A percentile compares a stretch with the other conserved stretches of the same genome.
phyloP scores from a whole-genome alignment of 2,329 filamentous ascomycete species.

The Aspergillus pseudonomiae region DNA sequence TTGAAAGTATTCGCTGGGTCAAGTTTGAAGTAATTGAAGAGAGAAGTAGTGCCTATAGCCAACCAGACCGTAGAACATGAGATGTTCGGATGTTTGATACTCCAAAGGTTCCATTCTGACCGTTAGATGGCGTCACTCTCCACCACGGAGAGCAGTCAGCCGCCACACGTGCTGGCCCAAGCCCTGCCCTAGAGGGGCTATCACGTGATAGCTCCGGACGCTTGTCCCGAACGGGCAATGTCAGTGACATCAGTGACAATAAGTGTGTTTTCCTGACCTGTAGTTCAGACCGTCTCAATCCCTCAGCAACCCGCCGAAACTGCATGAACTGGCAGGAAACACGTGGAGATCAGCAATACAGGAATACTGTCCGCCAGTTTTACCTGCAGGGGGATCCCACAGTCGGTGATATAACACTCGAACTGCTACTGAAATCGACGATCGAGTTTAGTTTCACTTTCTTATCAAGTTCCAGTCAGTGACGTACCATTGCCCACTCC shows the following conservation, averaged over 20 bases:
- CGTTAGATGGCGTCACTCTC: not conserved
- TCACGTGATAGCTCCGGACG: not conserved
- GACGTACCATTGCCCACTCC: constrained; percentile 25
- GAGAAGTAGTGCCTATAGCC: not conserved
- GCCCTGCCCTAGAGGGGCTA: constrained; percentile 7
- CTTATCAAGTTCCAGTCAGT: constrained; percentile 15
- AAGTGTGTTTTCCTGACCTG: not conserved
- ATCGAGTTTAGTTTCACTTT: not conserved
- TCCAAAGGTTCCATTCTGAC: not conserved
- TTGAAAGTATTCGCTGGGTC: not conserved
- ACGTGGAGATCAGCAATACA: not conserved
- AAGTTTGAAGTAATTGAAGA: not conserved
- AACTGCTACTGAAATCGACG: not conserved
- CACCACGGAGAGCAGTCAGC: not conserved
- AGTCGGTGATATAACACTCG: not conserved
- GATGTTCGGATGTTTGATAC: not conserved
- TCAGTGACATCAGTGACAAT: constrained; percentile 12
- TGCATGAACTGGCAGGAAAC: not conserved
- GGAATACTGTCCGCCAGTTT: not conserved
- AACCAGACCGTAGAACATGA: not conserved
- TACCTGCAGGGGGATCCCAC: not conserved
- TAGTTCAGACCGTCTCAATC: not conserved
- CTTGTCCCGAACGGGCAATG: not conserved
- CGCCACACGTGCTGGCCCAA: not conserved
- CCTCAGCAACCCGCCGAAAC: not conserved